Evolutionary conservation across 2,329 filamentous ascomycete genomes (phyloP), one percentile per base, ranked within the genome.

Genomic region (Trichoderma sp.): DNA sequence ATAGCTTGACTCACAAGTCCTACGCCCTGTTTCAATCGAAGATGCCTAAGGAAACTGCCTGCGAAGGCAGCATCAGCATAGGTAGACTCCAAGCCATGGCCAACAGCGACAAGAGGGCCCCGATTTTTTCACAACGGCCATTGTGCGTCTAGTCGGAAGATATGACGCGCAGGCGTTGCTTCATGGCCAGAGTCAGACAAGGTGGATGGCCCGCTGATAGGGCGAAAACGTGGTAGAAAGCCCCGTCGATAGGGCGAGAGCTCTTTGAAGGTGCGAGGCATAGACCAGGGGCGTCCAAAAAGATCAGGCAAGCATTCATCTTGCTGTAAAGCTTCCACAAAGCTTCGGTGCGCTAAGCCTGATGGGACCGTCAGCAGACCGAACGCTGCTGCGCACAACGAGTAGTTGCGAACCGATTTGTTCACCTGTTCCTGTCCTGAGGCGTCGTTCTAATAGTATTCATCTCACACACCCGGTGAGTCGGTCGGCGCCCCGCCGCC

Each of bases 311-410:
- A 71, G 12, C 67, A 45, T 73, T 73, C 33, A 35, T 35, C 11
- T 35, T 38, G 29, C 60, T 64, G 41, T 31, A 11, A 65, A 65
- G n/a, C 60, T 73, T 65, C 71, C 60, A 65, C 18, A 38, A 14
- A 56, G 29, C 60, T 73, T 73, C 71, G 27, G 33, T 71, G 33
- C 41, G 41, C 53, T 35, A 38, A 27, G 71, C 59, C 59, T 56
- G 45, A 69, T 35, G 31, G 66, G 65, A 21, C 56, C 24, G 71
- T 73, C 71, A 73, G 71, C 71, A 73, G 71, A 73, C 60, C 71
- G 60, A 65, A 50, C 56, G 38, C 24, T 63, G 56, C 67, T 60
- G 56, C 68, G 41, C 29, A 45, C 41, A 9, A n/a, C 41, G 24
- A 24, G 14, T 11, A 21, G 60, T 38, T 53, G 27, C 41, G 31